Base-by-base conservation (phyloP, 192 early-diverging fungal genomes). In the Cladochytrium replicatum region DNA sequence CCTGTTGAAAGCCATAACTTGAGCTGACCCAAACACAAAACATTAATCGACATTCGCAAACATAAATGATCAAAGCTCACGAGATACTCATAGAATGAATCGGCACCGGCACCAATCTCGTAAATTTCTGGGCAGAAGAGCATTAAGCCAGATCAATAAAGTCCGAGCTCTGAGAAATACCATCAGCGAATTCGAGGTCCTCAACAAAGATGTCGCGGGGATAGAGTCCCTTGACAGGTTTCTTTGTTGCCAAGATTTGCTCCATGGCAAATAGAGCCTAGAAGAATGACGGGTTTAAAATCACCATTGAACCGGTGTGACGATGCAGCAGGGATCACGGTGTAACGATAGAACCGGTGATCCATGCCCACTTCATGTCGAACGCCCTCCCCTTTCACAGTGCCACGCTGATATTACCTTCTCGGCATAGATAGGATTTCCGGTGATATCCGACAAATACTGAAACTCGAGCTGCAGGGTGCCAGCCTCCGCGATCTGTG, bases 391-490 rank as follows among this genome's bases (percentile, higher is more conserved):
- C n/a, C n/a, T n/a, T n/a, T 27, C n/a, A n/a, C n/a, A n/a, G n/a
- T n/a, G n/a, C n/a, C n/a, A n/a, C n/a, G n/a, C 8, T 37, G 2
- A 23, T 23, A 25, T 29, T 75, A 83, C 80, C 46, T 48, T 58
- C 22, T 71, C 34, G 39, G 83, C 77, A 54, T 85, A 93, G 1
- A 50, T 63, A 13, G 74, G 68, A 44, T 89, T 67, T 1, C 81
- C 82, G 6, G 87, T 88, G 4, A 91, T 69, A 49, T 86, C 68
- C 5, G 83, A 84, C 17, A 93, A 71, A 34, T 86, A 83, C 58
- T 78, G 77, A 53, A 87, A 84, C 64, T 93, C 91, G 17, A 93
- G 64, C 47, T 89, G 84, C 31, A 91, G 44, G 6, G 68, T 70
- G 2, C 51, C 53, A 8, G 38, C 54, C 15, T 40, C 29, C 1